A percentile compares a stretch with the other conserved stretches of the same genome.
Evolutionary conservation across 164 flowering plant species (phyloP).

Genomic region (Dillenia turbinata): DNA sequence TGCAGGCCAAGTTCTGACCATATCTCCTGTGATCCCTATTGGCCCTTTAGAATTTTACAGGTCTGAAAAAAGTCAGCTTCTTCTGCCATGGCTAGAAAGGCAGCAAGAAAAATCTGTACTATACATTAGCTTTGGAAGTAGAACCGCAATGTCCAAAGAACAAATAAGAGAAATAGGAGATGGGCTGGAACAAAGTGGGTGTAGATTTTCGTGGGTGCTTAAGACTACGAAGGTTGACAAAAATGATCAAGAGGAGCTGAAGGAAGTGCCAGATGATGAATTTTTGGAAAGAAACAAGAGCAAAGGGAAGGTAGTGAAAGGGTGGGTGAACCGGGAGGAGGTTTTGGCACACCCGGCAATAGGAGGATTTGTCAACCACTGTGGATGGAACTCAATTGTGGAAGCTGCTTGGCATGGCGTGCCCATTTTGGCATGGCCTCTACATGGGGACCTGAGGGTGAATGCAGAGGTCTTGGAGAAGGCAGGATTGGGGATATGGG

Average conservation of each 20-base stretch:
- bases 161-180: slow-evolving; percentile 26
- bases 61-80: slow-evolving; percentile 4
- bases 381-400: slow-evolving; percentile 40
- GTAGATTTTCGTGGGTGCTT: slow-evolving; percentile 31
- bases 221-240: slow-evolving; percentile 25
- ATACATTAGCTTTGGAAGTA: slow-evolving; percentile 32
- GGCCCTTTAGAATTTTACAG: slow-evolving; percentile 22
- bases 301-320: slow-evolving; percentile 23
- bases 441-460: slow-evolving; percentile 25
- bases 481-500: slow-evolving; percentile 24
- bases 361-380: slow-evolving; percentile 30
- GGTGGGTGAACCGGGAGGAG: slow-evolving; percentile 30
- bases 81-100: slow-evolving; percentile 24
- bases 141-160: slow-evolving; percentile 21
- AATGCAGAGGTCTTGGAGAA: slow-evolving; percentile 27
- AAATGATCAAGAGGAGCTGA: slow-evolving; percentile 20
- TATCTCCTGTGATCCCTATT: slow-evolving; percentile 19
- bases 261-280: slow-evolving; percentile 10
- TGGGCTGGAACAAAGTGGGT: slow-evolving; percentile 22
- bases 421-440: slow-evolving; percentile 33
- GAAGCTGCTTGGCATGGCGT: slow-evolving; percentile 31
- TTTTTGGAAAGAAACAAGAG: slow-evolving; percentile 13
- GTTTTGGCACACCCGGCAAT: slow-evolving; percentile 22
- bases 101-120: slow-evolving; percentile 26
- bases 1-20: slow-evolving; percentile 4